Conservation (phyloP, 176 grass and related monocot species). For the Tuctoria greenei region DNA sequence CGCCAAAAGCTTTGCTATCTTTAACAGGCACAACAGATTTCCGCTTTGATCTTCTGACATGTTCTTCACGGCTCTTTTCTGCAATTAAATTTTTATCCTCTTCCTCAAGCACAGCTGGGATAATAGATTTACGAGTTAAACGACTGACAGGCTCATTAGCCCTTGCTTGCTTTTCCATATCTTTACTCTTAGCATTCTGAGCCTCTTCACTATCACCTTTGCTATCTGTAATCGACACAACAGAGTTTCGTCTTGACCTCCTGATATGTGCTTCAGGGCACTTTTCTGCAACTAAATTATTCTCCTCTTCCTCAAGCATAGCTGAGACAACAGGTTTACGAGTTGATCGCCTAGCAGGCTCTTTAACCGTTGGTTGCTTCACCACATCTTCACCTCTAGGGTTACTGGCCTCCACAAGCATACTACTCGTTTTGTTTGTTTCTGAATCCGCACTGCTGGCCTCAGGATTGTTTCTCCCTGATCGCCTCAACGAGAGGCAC, state of each 20-base stretch:
- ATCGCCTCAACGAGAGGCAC: not conserved
- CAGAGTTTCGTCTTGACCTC: not conserved
- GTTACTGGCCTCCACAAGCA: constrained; percentile 10
- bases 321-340: constrained; percentile 11
- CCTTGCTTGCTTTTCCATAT: not conserved
- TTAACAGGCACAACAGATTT: no score
- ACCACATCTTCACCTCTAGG: not conserved
- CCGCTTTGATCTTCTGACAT: no score
- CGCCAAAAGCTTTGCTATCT: no score
- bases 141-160: constrained; percentile 1
- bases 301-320: constrained; percentile 24
- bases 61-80: no score
- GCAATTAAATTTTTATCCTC: no score
- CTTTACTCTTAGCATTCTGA: not conserved
- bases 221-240: not conserved
- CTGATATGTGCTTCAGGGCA: constrained; percentile 3
- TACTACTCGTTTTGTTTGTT: not conserved
- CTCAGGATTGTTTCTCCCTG: not conserved
- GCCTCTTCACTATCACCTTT: not conserved
- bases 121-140: not conserved
- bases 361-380: constrained; percentile 13
- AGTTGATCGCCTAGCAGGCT: constrained; percentile 23
- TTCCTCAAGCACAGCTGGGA: no score
- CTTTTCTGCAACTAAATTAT: constrained; percentile 2
- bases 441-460: constrained; percentile 15